phyloP scores from a whole-genome alignment of 352 stramenopile genomes.

The Thraustotheca clavata region DNA sequence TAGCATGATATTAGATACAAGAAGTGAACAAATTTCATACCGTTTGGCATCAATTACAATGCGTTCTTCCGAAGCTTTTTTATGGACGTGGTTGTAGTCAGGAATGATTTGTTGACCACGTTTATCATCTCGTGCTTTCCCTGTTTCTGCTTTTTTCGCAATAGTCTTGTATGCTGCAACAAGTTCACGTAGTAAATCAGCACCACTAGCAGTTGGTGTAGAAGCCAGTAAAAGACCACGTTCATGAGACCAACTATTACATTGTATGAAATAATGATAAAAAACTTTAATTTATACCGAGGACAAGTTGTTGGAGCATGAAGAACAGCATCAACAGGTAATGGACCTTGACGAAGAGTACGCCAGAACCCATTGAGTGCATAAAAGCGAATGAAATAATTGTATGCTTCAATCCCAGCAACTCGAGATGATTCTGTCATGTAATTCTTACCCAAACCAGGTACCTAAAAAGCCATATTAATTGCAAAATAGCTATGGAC shows the following conservation, averaged over 20 bases:
- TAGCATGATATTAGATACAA: background rate
- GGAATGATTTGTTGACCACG: slow-evolving; percentile 59
- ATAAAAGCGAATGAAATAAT: slow-evolving; percentile 77
- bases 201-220: slow-evolving; percentile 20
- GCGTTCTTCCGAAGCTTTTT: slow-evolving; percentile 31
- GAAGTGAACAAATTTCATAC: slow-evolving; percentile 23
- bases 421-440: slow-evolving; percentile 55
- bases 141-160: slow-evolving; percentile 43
- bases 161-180: slow-evolving; percentile 44
- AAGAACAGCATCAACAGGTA: slow-evolving; percentile 6
- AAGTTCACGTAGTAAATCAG: slow-evolving; percentile 51
- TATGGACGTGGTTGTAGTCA: slow-evolving; percentile 65
- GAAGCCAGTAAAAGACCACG: background rate
- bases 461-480: background rate
- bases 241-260: slow-evolving; percentile 15
- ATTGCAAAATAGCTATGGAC: background rate
- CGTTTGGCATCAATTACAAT: slow-evolving; percentile 40
- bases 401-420: slow-evolving; percentile 58
- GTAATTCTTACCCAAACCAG: slow-evolving; percentile 79
- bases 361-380: slow-evolving; percentile 51
- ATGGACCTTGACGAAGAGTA: slow-evolving; percentile 22
- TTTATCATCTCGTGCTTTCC: slow-evolving; percentile 62
- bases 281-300: background rate
- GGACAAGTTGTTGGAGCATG: background rate
- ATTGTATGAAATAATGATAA: background rate